Conservation (phyloP, 306 rosid genomes). For the Fragaria iinumae region DNA sequence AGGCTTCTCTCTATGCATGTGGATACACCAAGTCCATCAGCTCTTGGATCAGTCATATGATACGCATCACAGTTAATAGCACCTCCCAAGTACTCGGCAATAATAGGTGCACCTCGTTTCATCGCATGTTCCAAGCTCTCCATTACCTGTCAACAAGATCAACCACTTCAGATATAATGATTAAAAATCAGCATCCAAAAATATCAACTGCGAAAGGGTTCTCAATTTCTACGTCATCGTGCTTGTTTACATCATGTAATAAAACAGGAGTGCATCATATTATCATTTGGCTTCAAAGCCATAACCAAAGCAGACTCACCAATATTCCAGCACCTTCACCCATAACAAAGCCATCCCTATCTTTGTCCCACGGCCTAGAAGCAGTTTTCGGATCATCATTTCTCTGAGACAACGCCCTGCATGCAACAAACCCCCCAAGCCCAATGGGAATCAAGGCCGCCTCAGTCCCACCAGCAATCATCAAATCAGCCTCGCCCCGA, state of each 20-base stretch:
- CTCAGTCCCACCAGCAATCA: constrained; percentile 97
- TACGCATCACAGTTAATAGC: constrained; percentile 96
- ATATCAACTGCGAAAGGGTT: not conserved
- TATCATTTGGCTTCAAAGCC: not conserved
- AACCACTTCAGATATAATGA: constrained; percentile 1
- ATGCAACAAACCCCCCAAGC: constrained; percentile 91
- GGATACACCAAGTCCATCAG: constrained; percentile 97
- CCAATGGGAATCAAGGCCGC: constrained; percentile 96
- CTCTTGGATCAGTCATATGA: constrained; percentile 99
- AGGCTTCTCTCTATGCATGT: constrained; percentile 89
- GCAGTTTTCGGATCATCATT: constrained; percentile 97
- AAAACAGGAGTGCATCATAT: not conserved
- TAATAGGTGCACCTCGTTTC: constrained; percentile 89
- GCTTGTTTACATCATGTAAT: not conserved
- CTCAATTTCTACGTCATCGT: not conserved
- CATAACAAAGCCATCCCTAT: constrained; percentile 96
- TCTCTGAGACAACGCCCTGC: constrained; percentile 95
- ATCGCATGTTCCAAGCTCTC: constrained; percentile 98
- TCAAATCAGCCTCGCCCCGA: constrained; percentile 96
- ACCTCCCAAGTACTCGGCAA: constrained; percentile 98
- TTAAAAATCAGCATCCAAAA: not conserved
- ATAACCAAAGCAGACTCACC: constrained; percentile 45
- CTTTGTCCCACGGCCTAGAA: constrained; percentile 99
- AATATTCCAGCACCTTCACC: constrained; percentile 97
- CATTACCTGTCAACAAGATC: constrained; percentile 55